Evolutionary conservation across 2,329 filamentous ascomycete species (phyloP).

Genomic region (Alternaria burnsii): DNA sequence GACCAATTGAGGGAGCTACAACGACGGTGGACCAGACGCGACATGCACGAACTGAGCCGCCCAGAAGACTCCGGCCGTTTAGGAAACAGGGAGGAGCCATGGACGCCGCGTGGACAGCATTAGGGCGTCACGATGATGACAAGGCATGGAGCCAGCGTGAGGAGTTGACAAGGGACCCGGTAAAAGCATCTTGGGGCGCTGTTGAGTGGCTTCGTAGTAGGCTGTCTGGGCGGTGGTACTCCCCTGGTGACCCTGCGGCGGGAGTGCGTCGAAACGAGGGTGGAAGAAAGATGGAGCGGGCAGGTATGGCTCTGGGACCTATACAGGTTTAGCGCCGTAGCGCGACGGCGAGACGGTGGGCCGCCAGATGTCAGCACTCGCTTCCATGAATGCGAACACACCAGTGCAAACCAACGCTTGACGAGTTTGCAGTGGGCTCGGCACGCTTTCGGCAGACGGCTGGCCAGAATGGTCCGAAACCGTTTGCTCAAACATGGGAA

Average conservation of each 20-base stretch:
- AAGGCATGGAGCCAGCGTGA: slow-evolving; percentile 21
- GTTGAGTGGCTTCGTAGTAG: slow-evolving; percentile 1
- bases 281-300: slow-evolving; percentile 18
- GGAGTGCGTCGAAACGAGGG: slow-evolving; percentile 15
- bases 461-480: slow-evolving; percentile 20
- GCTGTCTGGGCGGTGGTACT: slow-evolving; percentile 13
- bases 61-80: slow-evolving; percentile 15
- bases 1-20: slow-evolving; percentile 21
- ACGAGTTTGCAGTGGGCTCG: slow-evolving; percentile 15
- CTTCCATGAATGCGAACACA: slow-evolving; percentile 12
- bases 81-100: slow-evolving; percentile 27
- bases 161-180: slow-evolving; percentile 16
- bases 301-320: slow-evolving; percentile 22
- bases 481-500: slow-evolving; percentile 20
- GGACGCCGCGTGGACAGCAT: slow-evolving; percentile 40
- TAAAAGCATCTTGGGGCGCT: slow-evolving; percentile 19
- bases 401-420: slow-evolving; percentile 17
- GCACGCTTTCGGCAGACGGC: slow-evolving; percentile 24
- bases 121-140: slow-evolving; percentile 25
- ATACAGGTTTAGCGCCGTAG: slow-evolving; percentile 31
- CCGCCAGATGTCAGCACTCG: slow-evolving; percentile 19
- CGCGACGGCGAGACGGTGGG: slow-evolving; percentile 16
- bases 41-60: slow-evolving; percentile 27
- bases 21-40: slow-evolving; percentile 15
- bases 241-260: slow-evolving; percentile 19